Evolutionary conservation across 1,284 basidiomycete genomes (phyloP).

Genomic region (Filobasidium uniguttulatum): DNA sequence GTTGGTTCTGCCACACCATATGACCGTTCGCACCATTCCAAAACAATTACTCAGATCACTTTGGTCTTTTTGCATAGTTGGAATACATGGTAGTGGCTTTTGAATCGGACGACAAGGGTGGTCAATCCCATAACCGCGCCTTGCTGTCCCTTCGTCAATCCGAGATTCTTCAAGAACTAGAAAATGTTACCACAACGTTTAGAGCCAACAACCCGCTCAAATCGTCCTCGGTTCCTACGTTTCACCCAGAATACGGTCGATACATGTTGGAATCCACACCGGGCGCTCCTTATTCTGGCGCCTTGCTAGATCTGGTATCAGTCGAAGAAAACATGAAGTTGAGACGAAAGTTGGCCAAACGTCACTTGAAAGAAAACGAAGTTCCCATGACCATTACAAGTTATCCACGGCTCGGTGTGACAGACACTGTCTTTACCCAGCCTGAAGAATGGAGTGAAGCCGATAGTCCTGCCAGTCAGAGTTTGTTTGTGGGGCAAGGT

Average conservation of each 20-base stretch:
- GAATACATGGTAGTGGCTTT: conserved; percentile 93
- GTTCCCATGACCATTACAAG: conserved; percentile 85
- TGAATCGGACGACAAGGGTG: conserved; percentile 51
- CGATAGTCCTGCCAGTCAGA: conserved; percentile 56
- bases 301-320: conserved; percentile 64
- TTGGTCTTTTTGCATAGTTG: conserved; percentile 46
- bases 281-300: conserved; percentile 82
- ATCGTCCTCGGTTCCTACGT: conserved; percentile 53
- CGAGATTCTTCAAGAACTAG: conserved; percentile 78
- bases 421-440: conserved; percentile 72
- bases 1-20: too few relatives aligned
- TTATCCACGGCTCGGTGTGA: conserved; percentile 83
- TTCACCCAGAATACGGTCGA: conserved; percentile 95
- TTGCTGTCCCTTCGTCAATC: conserved; percentile 81
- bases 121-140: too few relatives aligned
- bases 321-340: conserved; percentile 94
- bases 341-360: conserved; percentile 71
- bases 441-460: conserved; percentile 69
- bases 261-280: conserved; percentile 99
- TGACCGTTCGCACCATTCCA: too few relatives aligned
- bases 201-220: conserved; percentile 46
- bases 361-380: conserved; percentile 72
- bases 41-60: conserved; percentile 42
- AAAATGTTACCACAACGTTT: conserved; percentile 53
- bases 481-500: conserved; percentile 87